phyloP scores from a whole-genome alignment of 2,329 filamentous ascomycete species.

The Nectriaceae sp. region DNA sequence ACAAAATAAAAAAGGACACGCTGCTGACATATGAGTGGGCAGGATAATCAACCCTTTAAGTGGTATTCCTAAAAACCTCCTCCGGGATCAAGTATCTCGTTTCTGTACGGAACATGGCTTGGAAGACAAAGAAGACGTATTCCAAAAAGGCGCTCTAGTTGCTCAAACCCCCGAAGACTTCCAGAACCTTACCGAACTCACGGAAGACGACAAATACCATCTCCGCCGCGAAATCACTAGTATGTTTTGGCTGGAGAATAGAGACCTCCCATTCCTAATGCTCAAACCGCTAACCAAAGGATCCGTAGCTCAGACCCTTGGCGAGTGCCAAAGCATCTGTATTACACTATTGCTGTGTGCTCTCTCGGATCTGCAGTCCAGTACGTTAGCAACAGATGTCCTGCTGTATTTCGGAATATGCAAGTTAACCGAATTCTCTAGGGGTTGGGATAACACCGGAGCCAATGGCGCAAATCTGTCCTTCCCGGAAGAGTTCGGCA shows the following conservation, averaged over 20 bases:
- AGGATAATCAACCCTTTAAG: conserved; percentile 31
- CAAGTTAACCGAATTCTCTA: too few relatives aligned
- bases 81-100: conserved; percentile 19
- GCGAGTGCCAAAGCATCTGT: conserved; percentile 28
- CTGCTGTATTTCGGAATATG: too few relatives aligned
- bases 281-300: not conserved
- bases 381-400: too few relatives aligned
- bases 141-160: conserved; percentile 30
- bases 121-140: conserved; percentile 26
- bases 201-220: conserved; percentile 21
- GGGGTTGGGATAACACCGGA: conserved; percentile 49
- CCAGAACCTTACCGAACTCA: conserved; percentile 23
- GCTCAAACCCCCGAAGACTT: conserved; percentile 26
- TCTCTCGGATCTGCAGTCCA: conserved; percentile 33
- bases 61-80: conserved; percentile 22
- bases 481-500: conserved; percentile 38
- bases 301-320: conserved; percentile 28
- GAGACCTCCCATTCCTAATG: not conserved
- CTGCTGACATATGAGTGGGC: too few relatives aligned
- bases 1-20: too few relatives aligned
- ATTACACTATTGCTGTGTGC: conserved; percentile 31
- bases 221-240: conserved; percentile 24
- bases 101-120: conserved; percentile 31
- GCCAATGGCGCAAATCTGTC: conserved; percentile 43
- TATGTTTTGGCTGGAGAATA: not conserved